Evolutionary conservation across 2,329 filamentous ascomycete species (phyloP).

Genomic region (Cylindrodendrum hubeiense): DNA sequence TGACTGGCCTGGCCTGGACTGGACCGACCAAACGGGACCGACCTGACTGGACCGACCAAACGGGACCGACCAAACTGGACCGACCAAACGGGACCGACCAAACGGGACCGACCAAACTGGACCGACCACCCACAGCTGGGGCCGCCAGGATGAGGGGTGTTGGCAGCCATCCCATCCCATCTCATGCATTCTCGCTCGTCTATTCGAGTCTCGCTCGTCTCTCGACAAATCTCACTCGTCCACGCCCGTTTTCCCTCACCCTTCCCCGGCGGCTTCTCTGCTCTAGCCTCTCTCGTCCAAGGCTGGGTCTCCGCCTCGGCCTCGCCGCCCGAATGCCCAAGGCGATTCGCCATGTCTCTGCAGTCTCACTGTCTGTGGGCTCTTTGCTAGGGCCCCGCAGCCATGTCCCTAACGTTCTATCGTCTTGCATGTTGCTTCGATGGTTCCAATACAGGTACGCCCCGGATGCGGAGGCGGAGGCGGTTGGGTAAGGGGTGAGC

Average conservation of each 20-base stretch:
- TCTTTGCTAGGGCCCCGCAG: not conserved
- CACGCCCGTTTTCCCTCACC: constrained; percentile 6
- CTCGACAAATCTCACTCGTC: not conserved
- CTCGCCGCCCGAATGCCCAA: constrained; percentile 31
- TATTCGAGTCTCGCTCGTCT: not conserved
- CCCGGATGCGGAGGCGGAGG: not conserved
- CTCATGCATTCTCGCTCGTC: not conserved
- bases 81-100: not conserved
- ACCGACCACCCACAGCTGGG: too few species aligned
- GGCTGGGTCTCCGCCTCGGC: constrained; percentile 29
- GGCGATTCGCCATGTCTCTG: constrained; percentile 27
- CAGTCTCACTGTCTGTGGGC: constrained; percentile 29
- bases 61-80: too few species aligned
- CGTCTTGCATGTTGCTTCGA: not conserved
- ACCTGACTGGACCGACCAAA: too few species aligned
- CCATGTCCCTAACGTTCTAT: not conserved
- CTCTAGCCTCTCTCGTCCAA: constrained; percentile 20
- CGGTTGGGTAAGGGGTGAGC: not conserved
- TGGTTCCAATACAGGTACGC: not conserved
- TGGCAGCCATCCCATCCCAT: not conserved
- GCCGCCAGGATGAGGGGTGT: not conserved
- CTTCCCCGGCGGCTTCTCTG: constrained; percentile 8
- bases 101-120: too few species aligned
- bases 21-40: too few species aligned
- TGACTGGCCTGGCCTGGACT: not conserved